Percentiles rank a stretch among this genome's conserved stretches.
Evolutionary conservation across 2,329 filamentous ascomycete species (phyloP).

Genomic region (Nigrospora osmanthi): DNA sequence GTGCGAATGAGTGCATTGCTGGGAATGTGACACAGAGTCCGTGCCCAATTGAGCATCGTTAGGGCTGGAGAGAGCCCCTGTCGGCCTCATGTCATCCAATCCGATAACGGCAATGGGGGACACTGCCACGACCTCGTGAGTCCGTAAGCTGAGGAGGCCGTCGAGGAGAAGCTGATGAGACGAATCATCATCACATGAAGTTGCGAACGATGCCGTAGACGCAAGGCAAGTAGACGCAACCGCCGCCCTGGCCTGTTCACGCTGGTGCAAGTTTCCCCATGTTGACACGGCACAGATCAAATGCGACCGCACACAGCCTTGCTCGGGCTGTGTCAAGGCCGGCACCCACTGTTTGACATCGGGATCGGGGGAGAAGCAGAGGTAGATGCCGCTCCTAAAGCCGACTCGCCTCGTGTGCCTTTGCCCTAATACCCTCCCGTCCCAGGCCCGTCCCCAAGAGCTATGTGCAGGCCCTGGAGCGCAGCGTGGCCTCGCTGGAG

Average conservation of each 20-base stretch:
- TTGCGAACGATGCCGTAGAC: constrained; percentile 5
- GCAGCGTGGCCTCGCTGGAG: constrained; percentile 36
- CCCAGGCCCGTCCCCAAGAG: constrained; percentile 33
- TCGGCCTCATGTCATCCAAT: constrained; percentile 1
- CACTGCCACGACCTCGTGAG: constrained; percentile 4
- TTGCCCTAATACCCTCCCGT: background rate
- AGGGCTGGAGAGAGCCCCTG: too few relatives aligned
- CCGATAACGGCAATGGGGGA: constrained; percentile 6
- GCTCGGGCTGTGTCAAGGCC: constrained; percentile 4
- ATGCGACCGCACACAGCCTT: constrained; percentile 5
- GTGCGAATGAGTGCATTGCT: too few relatives aligned
- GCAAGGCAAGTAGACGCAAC: background rate
- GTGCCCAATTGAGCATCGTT: too few relatives aligned
- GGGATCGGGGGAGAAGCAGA: constrained; percentile 7
- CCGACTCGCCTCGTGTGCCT: background rate
- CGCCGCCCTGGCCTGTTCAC: too few relatives aligned
- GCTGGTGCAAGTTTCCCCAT: background rate
- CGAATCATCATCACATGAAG: background rate
- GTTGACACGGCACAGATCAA: constrained; percentile 1
- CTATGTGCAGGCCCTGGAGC: constrained; percentile 39
- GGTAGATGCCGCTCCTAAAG: background rate
- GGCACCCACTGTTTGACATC: constrained; percentile 5
- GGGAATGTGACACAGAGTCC: too few relatives aligned
- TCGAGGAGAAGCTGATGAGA: background rate
- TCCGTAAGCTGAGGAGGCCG: background rate